Base-by-base conservation (phyloP, 2,329 filamentous ascomycete species). In the Ophiostoma pallidulum region DNA sequence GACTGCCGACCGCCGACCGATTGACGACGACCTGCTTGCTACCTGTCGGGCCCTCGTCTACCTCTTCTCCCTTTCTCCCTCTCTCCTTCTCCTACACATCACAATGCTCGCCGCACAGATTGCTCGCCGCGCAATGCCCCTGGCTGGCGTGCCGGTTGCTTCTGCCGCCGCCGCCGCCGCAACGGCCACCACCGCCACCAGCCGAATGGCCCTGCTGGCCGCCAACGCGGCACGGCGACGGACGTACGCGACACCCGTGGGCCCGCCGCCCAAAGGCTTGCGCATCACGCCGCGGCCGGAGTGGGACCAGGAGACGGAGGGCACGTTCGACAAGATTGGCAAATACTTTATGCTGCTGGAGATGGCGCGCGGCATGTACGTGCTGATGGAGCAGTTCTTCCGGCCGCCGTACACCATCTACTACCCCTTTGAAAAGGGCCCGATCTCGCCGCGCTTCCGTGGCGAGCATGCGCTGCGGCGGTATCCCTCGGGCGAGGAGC, bases 381-480 rank as follows among this genome's bases (percentile, higher is more conserved):
- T 98, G 57, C 80, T 92, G 68, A 65, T 98, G 64, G 92, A 98
- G 78, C 91, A 98, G 74, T 98, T 85, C 78, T 97, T 98, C 75
- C 77, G 92, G 67, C 88, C 91, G 70, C 90, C 92, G 86, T 97
- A 97, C 70, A 98, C 92, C 43, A 98, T 98, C 63, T 95, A 81
- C 74, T 98, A 98, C 64, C 92, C 92, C 37, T 98, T 96, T 69
- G 92, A 98, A 67, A 98, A 98, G 76, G 92, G 92, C 41, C 92
- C 92, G 52, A 96, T 98, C 66, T 96, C 90, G 31, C 92, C 92
- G 52, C 85, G 92, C 59, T 98, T 98, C 81, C 86, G 92, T 68
- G 92, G 92, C 66, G 92, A 98, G 70, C 92, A 98, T 72, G 92
- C 92, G 57, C 78, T 98, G 55, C 83, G 92, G 67, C 82, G 92